These are phyloP conservation scores for Podaxis sp. DNA, from an alignment of 768 basidiomycete genomes.

Conservation along the genomic window DNA sequence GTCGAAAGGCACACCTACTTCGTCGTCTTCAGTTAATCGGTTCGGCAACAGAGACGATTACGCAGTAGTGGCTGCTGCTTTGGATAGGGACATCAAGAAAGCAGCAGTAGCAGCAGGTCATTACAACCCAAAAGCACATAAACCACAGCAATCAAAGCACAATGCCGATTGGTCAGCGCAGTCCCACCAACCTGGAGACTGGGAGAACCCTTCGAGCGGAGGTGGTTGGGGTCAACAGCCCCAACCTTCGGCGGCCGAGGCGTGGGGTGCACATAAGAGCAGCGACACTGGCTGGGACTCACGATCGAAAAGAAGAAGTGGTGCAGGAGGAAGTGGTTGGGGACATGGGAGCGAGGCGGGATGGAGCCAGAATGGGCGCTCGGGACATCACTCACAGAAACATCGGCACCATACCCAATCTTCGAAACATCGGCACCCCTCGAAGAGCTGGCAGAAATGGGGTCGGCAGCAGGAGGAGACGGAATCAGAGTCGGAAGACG, in stretches of 20 bases:
- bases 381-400: conserved; percentile 16
- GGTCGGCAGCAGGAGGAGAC: conserved; percentile 13
- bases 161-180: background rate
- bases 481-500: conserved; percentile 17
- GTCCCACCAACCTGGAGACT: background rate
- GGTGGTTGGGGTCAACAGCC: conserved; percentile 2
- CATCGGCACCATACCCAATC: conserved; percentile 10
- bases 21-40: background rate
- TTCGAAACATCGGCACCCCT: conserved; percentile 17
- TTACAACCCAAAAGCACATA: background rate
- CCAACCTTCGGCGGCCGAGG: background rate
- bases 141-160: background rate
- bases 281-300: background rate
- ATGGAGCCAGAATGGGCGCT: conserved; percentile 11
- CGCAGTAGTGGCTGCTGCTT: conserved; percentile 5
- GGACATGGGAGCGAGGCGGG: conserved; percentile 5
- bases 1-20: conserved; percentile 6
- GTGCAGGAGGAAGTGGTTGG: background rate
- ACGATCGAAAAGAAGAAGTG: conserved; percentile 1
- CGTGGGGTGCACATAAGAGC: background rate
- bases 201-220: background rate
- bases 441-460: conserved; percentile 32
- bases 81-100: conserved; percentile 5
- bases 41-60: conserved; percentile 11
- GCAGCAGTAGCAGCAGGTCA: conserved; percentile 3